Conservation (phyloP, 176 grass and related monocot species). For the Eragrostis nindensis region DNA sequence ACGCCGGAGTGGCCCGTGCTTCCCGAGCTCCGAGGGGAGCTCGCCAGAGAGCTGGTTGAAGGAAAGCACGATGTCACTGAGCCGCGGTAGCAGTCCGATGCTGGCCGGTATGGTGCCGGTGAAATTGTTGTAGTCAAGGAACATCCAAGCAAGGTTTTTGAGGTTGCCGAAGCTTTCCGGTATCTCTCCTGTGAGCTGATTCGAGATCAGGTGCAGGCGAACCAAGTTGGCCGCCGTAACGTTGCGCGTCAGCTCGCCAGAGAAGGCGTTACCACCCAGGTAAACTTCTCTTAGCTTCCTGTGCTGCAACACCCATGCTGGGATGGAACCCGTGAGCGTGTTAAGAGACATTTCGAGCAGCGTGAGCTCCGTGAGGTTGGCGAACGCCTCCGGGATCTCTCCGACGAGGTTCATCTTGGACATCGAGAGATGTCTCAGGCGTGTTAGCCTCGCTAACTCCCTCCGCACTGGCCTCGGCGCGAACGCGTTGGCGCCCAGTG, state of each 20-base stretch:
- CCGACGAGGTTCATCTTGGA: conserved; percentile 34
- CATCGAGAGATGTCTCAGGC: conserved; percentile 51
- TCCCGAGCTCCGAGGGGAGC: conserved; percentile 64
- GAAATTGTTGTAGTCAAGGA: conserved; percentile 55
- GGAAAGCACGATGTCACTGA: conserved; percentile 46
- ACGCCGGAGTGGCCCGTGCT: conserved; percentile 48
- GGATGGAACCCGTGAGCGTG: conserved; percentile 53
- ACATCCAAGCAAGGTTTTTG: conserved; percentile 36
- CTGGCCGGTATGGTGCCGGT: conserved; percentile 59
- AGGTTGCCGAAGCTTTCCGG: conserved; percentile 69
- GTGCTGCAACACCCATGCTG: conserved; percentile 48
- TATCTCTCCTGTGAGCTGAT: conserved; percentile 71
- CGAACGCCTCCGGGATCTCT: conserved; percentile 49
- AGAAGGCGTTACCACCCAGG: conserved; percentile 38
- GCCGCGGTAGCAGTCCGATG: conserved; percentile 48
- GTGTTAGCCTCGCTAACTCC: conserved; percentile 48
- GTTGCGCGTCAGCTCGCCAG: conserved; percentile 36
- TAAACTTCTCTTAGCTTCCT: conserved; percentile 25
- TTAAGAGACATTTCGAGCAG: background rate
- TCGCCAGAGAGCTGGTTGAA: conserved; percentile 56
- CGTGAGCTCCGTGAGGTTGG: conserved; percentile 39
- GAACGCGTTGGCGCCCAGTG: conserved; percentile 50
- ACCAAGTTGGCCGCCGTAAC: conserved; percentile 13
- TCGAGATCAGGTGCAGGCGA: conserved; percentile 53
- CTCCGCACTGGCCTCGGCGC: conserved; percentile 3